Percentiles rank a stretch among this genome's conserved stretches.
These are phyloP conservation scores for Trematosphaeria pertusa DNA, from an alignment of 2,329 filamentous ascomycete species.

Conservation along the genomic window DNA sequence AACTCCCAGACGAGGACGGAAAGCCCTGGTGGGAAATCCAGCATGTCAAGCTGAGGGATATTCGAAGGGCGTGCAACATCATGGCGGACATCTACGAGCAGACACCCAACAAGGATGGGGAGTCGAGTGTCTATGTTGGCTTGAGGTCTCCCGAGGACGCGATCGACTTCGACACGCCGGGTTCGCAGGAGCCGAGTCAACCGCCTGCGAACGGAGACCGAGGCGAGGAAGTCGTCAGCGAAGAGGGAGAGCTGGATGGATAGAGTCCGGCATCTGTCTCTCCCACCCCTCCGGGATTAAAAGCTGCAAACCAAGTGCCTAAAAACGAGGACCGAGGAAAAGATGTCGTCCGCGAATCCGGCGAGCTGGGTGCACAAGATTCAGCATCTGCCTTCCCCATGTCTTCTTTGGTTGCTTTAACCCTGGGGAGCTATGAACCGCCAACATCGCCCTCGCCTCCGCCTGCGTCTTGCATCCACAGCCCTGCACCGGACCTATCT, in stretches of 20 bases:
- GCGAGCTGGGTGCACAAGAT: too few species aligned
- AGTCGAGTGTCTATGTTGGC: constrained; percentile 55
- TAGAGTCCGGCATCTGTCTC: constrained; percentile 26
- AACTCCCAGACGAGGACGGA: constrained; percentile 75
- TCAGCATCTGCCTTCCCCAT: too few species aligned
- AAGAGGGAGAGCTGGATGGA: constrained; percentile 58
- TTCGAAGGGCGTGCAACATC: constrained; percentile 75
- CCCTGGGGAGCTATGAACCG: too few species aligned
- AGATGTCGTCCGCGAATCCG: too few species aligned
- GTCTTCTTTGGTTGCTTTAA: too few species aligned
- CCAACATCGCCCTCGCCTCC: too few species aligned
- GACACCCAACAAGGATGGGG: constrained; percentile 48
- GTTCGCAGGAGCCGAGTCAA: constrained; percentile 19
- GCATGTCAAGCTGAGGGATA: constrained; percentile 72
- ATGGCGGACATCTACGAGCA: constrained; percentile 67
- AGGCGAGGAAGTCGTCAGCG: constrained; percentile 44
- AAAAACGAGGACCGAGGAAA: too few species aligned
- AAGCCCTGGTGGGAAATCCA: constrained; percentile 88
- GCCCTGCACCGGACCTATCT: too few species aligned
- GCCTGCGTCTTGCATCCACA: too few species aligned
- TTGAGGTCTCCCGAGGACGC: constrained; percentile 49
- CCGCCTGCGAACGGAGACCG: constrained; percentile 30
- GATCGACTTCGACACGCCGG: constrained; percentile 42
- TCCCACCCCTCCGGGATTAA: too few species aligned
- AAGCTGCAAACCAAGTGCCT: too few species aligned